Conservation (phyloP, 176 grass and related monocot species). For the Guadua angustifolia region DNA sequence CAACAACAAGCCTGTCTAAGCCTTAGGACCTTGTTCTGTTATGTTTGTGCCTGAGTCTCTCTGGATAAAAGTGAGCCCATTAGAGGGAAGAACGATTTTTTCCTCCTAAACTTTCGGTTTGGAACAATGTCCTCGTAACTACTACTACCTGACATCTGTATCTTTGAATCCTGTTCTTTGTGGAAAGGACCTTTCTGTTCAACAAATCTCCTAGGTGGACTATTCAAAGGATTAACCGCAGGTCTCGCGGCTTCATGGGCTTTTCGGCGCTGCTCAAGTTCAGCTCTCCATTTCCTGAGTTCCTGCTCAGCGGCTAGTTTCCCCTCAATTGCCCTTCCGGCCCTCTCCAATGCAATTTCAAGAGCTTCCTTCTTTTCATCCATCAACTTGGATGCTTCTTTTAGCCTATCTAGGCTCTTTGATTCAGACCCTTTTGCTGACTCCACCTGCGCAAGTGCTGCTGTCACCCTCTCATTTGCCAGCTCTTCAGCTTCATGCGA, state of each 20-base stretch:
- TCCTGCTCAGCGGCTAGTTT: slow-evolving; percentile 81
- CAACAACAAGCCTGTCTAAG: slow-evolving; percentile 21
- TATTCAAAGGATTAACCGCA: slow-evolving; percentile 62
- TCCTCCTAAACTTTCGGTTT: slow-evolving; percentile 58
- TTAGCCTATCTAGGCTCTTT: slow-evolving; percentile 59
- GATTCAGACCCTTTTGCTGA: slow-evolving; percentile 63
- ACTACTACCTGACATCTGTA: slow-evolving; percentile 45
- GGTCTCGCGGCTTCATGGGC: slow-evolving; percentile 59
- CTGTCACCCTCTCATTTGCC: slow-evolving; percentile 66
- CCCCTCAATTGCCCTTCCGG: slow-evolving; percentile 71
- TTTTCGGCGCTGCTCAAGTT: slow-evolving; percentile 70
- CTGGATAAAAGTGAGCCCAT: slow-evolving; percentile 69
- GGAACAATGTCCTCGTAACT: slow-evolving; percentile 36
- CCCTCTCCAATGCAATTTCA: slow-evolving; percentile 57
- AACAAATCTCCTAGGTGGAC: slow-evolving; percentile 44
- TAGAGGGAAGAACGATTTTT: slow-evolving; percentile 73
- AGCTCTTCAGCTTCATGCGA: slow-evolving; percentile 85
- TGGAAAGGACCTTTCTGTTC: slow-evolving; percentile 42
- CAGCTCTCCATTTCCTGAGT: slow-evolving; percentile 96
- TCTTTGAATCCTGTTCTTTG: slow-evolving; percentile 45
- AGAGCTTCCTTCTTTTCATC: slow-evolving; percentile 65
- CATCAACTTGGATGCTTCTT: slow-evolving; percentile 64
- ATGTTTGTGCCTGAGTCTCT: slow-evolving; percentile 50
- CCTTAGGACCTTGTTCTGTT: slow-evolving; percentile 6
- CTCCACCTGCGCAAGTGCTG: slow-evolving; percentile 66